Conservation (phyloP, 306 rosid genomes). For the Begonia fuchsioides region DNA sequence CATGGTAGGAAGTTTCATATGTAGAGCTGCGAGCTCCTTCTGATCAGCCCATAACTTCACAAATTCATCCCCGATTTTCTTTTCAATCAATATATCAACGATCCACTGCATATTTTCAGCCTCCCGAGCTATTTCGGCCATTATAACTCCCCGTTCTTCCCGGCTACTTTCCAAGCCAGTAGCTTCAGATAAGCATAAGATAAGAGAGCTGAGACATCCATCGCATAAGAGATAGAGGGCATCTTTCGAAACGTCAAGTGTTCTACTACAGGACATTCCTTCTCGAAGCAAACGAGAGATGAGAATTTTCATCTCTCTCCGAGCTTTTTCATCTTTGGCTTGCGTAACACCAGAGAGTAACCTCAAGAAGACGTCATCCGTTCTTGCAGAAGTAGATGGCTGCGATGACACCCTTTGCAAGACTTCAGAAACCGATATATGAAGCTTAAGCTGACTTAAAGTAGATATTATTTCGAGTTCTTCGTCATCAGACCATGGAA, state of each 20-base stretch:
- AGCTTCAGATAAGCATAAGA: slow-evolving; percentile 55
- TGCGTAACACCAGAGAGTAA: slow-evolving; percentile 56
- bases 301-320: slow-evolving; percentile 61
- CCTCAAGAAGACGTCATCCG: slow-evolving; percentile 36
- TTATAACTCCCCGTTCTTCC: slow-evolving; percentile 42
- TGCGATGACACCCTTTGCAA: slow-evolving; percentile 53
- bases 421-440: slow-evolving; percentile 29
- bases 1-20: slow-evolving; percentile 50
- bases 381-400: slow-evolving; percentile 35
- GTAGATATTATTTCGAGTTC: slow-evolving; percentile 50
- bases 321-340: slow-evolving; percentile 82
- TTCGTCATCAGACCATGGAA: slow-evolving; percentile 80
- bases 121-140: slow-evolving; percentile 67
- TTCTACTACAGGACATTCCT: slow-evolving; percentile 23
- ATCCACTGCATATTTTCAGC: slow-evolving; percentile 89
- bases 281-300: slow-evolving; percentile 62
- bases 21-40: slow-evolving; percentile 67
- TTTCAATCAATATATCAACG: slow-evolving; percentile 52
- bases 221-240: slow-evolving; percentile 61
- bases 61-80: slow-evolving; percentile 62
- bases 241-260: slow-evolving; percentile 60
- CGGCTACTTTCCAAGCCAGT: slow-evolving; percentile 14
- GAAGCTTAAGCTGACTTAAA: slow-evolving; percentile 48
- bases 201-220: slow-evolving; percentile 52
- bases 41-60: slow-evolving; percentile 88